phyloP scores from a whole-genome alignment of 257 asterid species.

The Salvia hispanica region DNA sequence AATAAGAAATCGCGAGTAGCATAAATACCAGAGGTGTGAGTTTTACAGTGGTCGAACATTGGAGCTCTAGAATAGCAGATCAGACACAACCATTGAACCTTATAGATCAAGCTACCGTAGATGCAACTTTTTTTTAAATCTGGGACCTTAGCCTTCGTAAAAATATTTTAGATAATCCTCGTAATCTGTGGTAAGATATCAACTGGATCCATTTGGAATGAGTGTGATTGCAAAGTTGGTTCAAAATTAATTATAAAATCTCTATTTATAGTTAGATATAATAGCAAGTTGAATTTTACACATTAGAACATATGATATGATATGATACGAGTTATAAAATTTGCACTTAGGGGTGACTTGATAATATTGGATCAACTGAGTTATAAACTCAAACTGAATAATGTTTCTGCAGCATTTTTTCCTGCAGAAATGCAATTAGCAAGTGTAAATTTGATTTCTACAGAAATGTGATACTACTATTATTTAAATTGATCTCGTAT shows the following conservation, averaged over 20 bases:
- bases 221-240: neutral
- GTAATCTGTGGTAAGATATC: neutral
- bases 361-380: conserved; percentile 5
- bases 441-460: neutral
- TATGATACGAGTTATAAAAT: neutral
- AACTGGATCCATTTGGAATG: neutral
- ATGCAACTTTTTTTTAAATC: neutral
- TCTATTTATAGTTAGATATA: neutral
- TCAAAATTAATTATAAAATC: neutral
- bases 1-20: conserved; percentile 14
- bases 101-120: neutral
- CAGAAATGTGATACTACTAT: neutral
- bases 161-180: neutral
- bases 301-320: neutral
- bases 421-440: neutral
- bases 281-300: neutral
- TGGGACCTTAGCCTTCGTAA: neutral
- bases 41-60: neutral
- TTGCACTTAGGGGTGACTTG: neutral
- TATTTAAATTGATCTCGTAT: neutral
- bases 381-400: neutral
- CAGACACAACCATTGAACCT: conserved; percentile 8
- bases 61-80: conserved; percentile 16
- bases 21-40: conserved; percentile 7
- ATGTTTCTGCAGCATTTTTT: neutral